Base-by-base conservation (phyloP, 2,329 filamentous ascomycete genomes). In the Macrophomina tecta region DNA sequence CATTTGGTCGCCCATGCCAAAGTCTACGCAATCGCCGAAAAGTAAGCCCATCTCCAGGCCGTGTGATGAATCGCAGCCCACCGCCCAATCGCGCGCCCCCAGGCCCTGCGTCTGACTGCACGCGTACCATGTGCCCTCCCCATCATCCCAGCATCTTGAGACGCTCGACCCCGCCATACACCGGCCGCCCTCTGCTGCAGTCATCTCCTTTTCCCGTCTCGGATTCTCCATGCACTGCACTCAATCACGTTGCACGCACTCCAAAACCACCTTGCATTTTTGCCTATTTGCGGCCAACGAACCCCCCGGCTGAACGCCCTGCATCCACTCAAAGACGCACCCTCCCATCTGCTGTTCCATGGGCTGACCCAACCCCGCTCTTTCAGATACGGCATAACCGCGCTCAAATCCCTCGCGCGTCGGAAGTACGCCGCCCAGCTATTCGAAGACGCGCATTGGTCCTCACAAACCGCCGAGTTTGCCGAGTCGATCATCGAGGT, bases 1-100 rank as follows among this genome's bases (percentile, higher is more conserved):
- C 77, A 83, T 70, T 76, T 84, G 5, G 69, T 84, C 56, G 76
- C 79, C 16, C 82, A 84, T 70, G 79, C 81, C 14, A 79, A 80
- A 63, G 80, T 84, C 46, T 84, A 84, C 71, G 81, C 82, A 40
- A 77, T 84, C 30, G 82, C 81, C 9, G 82, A 84, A 72, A 84
- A 84, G 76, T 79, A 77, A 73, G 77, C 78, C 68, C 60, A 56
- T 52, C 58, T 66, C 66, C 11, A 66, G 58, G n/a, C 38, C 70
- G 68, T 45, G 42, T 67, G 61, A 55, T 71, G 69, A 34, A 45
- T 53, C 65, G 42, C 30, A n/a, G 30, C 58, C 45, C 45, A 4
- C 5, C 7, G 65, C 69, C 67, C 68, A 58, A 70, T 67, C 67
- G 66, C 68, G 61, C 67, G 58, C 69, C 62, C 8, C n/a, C 42